These are phyloP conservation scores for Trametes coccinea DNA, from an alignment of 768 basidiomycete genomes.

Conservation along the genomic window DNA sequence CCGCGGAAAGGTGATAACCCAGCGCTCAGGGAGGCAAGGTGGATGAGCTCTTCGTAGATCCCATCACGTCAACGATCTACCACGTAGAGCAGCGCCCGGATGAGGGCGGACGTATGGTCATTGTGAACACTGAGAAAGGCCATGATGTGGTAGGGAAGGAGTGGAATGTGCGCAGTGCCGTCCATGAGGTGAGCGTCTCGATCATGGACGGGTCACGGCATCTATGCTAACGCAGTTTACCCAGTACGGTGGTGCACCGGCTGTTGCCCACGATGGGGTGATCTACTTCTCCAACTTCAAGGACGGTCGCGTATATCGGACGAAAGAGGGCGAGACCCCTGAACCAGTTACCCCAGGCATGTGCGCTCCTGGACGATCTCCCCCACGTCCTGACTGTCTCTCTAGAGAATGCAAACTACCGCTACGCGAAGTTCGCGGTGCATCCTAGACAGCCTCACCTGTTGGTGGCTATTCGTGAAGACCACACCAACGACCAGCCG, in stretches of 20 bases:
- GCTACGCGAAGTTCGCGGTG: conserved; percentile 64
- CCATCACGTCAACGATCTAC: conserved; percentile 45
- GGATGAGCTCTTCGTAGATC: conserved; percentile 37
- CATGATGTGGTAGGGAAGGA: conserved; percentile 54
- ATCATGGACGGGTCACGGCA: too few relatives aligned
- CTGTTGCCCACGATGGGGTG: conserved; percentile 48
- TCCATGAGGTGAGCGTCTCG: conserved; percentile 48
- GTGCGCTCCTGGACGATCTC: conserved; percentile 15
- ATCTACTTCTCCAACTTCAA: conserved; percentile 60
- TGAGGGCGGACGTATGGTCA: conserved; percentile 54
- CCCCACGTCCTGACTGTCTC: not conserved
- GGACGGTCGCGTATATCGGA: conserved; percentile 55
- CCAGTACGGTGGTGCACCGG: conserved; percentile 64
- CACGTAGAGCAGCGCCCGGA: conserved; percentile 61
- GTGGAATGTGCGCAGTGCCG: conserved; percentile 58
- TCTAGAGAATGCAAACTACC: conserved; percentile 49
- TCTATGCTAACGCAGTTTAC: not conserved
- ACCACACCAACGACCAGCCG: conserved; percentile 60
- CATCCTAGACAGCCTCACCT: conserved; percentile 55
- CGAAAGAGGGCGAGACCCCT: conserved; percentile 37
- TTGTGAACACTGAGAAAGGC: conserved; percentile 51
- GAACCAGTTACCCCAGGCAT: conserved; percentile 64
- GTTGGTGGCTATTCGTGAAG: conserved; percentile 65
- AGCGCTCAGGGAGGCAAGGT: conserved; percentile 4
- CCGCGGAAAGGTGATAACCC: not conserved